These are phyloP conservation scores for Talaromyces atroroseus DNA, from an alignment of 2,329 filamentous ascomycete species.

Conservation along the genomic window DNA sequence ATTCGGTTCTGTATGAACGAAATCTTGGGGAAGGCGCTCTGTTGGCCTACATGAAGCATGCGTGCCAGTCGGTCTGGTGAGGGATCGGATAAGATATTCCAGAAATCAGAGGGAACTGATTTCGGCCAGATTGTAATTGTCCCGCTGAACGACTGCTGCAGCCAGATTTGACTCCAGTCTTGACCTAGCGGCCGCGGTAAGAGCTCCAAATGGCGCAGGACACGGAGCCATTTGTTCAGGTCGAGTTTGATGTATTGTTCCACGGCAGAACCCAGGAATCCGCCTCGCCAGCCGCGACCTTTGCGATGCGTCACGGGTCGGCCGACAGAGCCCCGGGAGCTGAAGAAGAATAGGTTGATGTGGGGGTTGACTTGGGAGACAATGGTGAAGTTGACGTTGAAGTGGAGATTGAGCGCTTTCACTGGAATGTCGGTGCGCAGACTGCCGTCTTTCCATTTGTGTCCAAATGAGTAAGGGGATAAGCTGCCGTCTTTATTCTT, in stretches of 20 bases:
- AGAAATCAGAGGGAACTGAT: conserved; percentile 71
- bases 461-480: conserved; percentile 88
- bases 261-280: conserved; percentile 83
- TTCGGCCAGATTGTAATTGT: conserved; percentile 97
- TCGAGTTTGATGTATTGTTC: conserved; percentile 97
- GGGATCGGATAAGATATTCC: conserved; percentile 80
- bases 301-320: conserved; percentile 89
- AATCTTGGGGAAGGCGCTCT: conserved; percentile 83
- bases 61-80: conserved; percentile 66
- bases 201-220: conserved; percentile 85
- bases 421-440: conserved; percentile 92
- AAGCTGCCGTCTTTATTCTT: conserved; percentile 73
- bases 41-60: conserved; percentile 87
- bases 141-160: conserved; percentile 80
- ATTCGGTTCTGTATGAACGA: conserved; percentile 86
- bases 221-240: conserved; percentile 94
- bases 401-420: conserved; percentile 88
- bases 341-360: conserved; percentile 98
- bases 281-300: conserved; percentile 91
- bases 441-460: conserved; percentile 98
- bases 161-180: conserved; percentile 95
- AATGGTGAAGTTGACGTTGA: conserved; percentile 97
- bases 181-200: conserved; percentile 85
- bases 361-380: conserved; percentile 87
- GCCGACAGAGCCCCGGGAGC: conserved; percentile 83